Conservation (phyloP, 2,329 filamentous ascomycete genomes). For the Furcasterigmium furcatum region DNA sequence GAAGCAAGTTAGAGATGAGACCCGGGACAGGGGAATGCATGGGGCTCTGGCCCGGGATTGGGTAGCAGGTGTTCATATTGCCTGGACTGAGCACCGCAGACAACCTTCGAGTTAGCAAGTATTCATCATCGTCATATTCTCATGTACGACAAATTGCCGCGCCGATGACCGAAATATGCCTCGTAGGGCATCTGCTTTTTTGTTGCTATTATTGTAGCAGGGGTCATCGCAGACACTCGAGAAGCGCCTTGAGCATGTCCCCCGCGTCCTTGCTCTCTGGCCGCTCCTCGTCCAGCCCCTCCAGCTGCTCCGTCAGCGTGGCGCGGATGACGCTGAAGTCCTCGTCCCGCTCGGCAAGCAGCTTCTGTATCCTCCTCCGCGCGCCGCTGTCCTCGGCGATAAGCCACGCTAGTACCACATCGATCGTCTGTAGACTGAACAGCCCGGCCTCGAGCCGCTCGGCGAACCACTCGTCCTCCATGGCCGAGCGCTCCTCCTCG, state of each 20-base stretch:
- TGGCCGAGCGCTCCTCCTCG: slow-evolving; percentile 56
- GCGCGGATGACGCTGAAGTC: slow-evolving; percentile 57
- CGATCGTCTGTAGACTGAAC: slow-evolving; percentile 78
- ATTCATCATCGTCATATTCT: neutral
- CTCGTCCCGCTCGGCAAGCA: slow-evolving; percentile 68
- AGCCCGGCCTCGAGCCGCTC: slow-evolving; percentile 79
- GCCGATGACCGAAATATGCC: no score
- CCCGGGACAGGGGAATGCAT: neutral
- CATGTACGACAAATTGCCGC: neutral
- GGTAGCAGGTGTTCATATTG: neutral
- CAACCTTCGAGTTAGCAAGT: neutral
- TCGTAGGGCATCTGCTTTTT: no score
- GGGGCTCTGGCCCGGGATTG: neutral
- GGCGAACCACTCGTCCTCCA: slow-evolving; percentile 70
- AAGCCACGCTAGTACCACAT: slow-evolving; percentile 86
- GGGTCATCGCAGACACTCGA: slow-evolving; percentile 27
- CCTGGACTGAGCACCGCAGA: neutral
- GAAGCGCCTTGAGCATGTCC: slow-evolving; percentile 52
- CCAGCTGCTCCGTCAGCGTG: slow-evolving; percentile 62
- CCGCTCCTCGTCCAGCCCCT: slow-evolving; percentile 52
- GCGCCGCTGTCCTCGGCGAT: slow-evolving; percentile 84
- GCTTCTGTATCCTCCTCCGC: slow-evolving; percentile 55
- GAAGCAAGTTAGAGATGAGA: neutral
- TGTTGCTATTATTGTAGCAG: neutral
- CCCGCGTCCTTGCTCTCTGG: slow-evolving; percentile 55